These are phyloP conservation scores for Ganoderma sp. DNA, from an alignment of 1,284 basidiomycete species.

Conservation along the genomic window DNA sequence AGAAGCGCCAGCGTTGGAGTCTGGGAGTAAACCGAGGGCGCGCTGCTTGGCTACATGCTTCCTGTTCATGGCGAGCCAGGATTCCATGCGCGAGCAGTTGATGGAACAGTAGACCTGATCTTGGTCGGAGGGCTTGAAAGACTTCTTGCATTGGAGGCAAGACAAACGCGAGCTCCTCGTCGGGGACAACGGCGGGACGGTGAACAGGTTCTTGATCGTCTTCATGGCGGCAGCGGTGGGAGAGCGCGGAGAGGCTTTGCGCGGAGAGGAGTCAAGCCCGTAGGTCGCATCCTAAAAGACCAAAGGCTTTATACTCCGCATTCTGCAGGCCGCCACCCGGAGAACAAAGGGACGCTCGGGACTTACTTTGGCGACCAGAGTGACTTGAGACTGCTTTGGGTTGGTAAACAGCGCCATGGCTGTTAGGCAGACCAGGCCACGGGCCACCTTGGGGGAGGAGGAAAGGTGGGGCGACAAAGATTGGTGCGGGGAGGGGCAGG, in stretches of 20 bases:
- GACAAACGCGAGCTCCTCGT: constrained; percentile 3
- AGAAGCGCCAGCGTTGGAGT: background rate
- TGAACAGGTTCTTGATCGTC: constrained; percentile 15
- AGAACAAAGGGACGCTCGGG: background rate
- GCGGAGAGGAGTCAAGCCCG: background rate
- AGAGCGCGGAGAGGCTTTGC: background rate
- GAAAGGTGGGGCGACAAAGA: background rate
- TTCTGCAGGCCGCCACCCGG: background rate
- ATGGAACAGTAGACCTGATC: constrained; percentile 12
- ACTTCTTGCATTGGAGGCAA: constrained; percentile 12
- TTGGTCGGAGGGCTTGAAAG: background rate
- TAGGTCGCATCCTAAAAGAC: background rate
- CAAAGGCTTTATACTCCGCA: constrained; percentile 2
- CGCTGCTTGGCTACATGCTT: background rate
- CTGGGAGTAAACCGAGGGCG: background rate
- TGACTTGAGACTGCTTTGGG: background rate
- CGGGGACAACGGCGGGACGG: constrained; percentile 3
- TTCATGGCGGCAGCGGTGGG: constrained; percentile 11
- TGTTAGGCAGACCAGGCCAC: background rate
- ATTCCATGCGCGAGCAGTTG: constrained; percentile 8
- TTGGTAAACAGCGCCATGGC: background rate
- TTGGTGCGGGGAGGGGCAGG: background rate
- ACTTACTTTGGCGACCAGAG: background rate
- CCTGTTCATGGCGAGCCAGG: constrained; percentile 1
- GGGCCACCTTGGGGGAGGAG: background rate